Base-by-base conservation (phyloP, 441 rosid genomes). In the Populus hybrid region DNA sequence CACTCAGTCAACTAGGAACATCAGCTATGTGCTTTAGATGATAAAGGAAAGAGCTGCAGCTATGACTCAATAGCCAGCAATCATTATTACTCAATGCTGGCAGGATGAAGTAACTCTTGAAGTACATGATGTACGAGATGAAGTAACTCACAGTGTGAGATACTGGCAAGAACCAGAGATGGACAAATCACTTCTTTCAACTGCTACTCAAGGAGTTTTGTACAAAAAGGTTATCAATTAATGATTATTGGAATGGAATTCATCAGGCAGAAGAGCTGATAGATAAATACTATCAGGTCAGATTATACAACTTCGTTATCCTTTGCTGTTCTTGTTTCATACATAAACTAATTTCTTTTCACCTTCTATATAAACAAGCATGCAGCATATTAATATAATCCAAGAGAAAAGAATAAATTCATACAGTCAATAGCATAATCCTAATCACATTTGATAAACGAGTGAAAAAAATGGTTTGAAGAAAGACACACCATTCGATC, bases 401-500 rank as follows among this genome's bases (percentile, higher is more conserved):
- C n/a, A 70, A 65, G 61, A 38, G 72, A 23, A 59, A 46, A 74
- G 30, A n/a, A 71, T 40, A 69, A 30, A 12, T 72, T 38, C 71
- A 77, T 64, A 40, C 74, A 73, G 69, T 28, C 42, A 79, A 70
- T 10, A 77, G 71, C 9, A 70, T 5, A 67, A 61, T 59, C 57
- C 35, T 23, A 79, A 42, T 65, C 42, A 76, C 77, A 66, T 74
- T 35, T 61, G 81, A 70, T 73, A 65, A 77, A 79, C 32, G 70
- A 77, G 36, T 36, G 75, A 21, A 67, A 68, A 71, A 38, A 64
- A 30, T 10, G 10, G 26, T 11, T 5, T 23, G 40, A 14, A 70
- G 34, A 68, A 75, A 82, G 38, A 85, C 94, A 69, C 74, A 95
- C 99, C 88, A 90, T 84, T 50, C 99, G 92, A 38, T 91, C 87